Percentiles rank a stretch among this genome's conserved stretches.
phyloP scores from a whole-genome alignment of 257 asterid genomes.

The Oldenlandia corymbosa region DNA sequence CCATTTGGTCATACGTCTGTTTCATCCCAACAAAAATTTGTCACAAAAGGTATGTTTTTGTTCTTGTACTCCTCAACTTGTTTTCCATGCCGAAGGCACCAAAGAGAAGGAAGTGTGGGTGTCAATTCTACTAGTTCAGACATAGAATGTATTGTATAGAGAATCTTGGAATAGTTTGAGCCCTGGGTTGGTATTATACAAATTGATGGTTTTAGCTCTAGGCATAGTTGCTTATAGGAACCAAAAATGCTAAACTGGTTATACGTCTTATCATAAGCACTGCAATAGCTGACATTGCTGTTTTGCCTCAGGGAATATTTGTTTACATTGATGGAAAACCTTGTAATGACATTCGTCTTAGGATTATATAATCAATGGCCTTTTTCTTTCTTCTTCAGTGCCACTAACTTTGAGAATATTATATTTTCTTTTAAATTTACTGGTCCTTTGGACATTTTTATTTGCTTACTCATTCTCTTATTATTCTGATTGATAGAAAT shows the following conservation, averaged over 20 bases:
- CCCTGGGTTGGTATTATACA: background rate
- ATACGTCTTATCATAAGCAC: background rate
- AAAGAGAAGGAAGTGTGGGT: slow-evolving; percentile 8
- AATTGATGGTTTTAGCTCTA: background rate
- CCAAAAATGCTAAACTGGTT: background rate
- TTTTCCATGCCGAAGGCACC: slow-evolving; percentile 15
- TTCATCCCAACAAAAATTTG: slow-evolving; percentile 79
- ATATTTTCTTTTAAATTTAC: background rate
- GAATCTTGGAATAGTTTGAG: background rate
- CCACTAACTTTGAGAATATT: background rate
- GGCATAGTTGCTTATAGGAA: background rate
- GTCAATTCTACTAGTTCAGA: background rate
- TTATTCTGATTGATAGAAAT: background rate
- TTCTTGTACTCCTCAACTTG: slow-evolving; percentile 5
- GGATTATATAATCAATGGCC: background rate
- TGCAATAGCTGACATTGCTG: background rate
- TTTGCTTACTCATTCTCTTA: background rate
- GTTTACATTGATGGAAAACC: background rate
- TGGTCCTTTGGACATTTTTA: background rate
- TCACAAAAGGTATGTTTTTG: slow-evolving; percentile 74
- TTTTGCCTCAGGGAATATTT: background rate
- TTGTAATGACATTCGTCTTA: background rate
- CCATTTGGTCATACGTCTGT: slow-evolving; percentile 79
- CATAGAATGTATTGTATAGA: background rate
- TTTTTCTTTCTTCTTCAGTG: background rate